Conservation (phyloP, 768 basidiomycete species). For the Clitopilus passeckerianus region DNA sequence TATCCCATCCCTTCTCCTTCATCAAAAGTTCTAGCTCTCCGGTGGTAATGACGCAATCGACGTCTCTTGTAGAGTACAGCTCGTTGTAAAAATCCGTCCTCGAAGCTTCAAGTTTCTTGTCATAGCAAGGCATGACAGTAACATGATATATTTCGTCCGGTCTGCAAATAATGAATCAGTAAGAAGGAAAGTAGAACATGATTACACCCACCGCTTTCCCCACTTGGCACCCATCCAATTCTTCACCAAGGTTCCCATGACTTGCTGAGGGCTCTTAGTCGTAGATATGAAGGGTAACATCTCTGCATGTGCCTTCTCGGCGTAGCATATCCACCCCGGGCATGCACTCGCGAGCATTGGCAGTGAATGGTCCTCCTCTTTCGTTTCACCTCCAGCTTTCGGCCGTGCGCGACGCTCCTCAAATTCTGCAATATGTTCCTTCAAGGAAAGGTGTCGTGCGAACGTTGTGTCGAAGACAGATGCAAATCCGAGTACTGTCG, state of each 20-base stretch:
- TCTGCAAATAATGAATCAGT: conserved; percentile 30
- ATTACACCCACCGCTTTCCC: conserved; percentile 57
- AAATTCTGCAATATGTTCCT: conserved; percentile 81
- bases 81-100: conserved; percentile 89
- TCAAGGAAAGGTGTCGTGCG: conserved; percentile 78
- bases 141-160: conserved; percentile 93
- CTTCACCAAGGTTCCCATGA: conserved; percentile 94
- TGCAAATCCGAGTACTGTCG: conserved; percentile 63
- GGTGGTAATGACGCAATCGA: conserved; percentile 97
- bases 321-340: conserved; percentile 99
- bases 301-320: conserved; percentile 94
- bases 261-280: conserved; percentile 90
- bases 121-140: conserved; percentile 98
- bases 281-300: conserved; percentile 86
- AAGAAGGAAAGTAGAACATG: background rate
- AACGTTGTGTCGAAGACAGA: conserved; percentile 94
- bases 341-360: conserved; percentile 97
- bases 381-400: conserved; percentile 6
- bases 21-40: conserved; percentile 89
- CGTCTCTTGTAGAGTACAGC: conserved; percentile 78
- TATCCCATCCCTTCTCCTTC: conserved; percentile 76
- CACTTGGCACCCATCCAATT: conserved; percentile 71
- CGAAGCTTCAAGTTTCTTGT: conserved; percentile 98
- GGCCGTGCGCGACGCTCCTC: conserved; percentile 50
- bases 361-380: conserved; percentile 25